Percentiles rank a stretch among this genome's conserved stretches.
Evolutionary conservation across 257 asterid genomes (phyloP).

Genomic region (Penstemon newberryi): DNA sequence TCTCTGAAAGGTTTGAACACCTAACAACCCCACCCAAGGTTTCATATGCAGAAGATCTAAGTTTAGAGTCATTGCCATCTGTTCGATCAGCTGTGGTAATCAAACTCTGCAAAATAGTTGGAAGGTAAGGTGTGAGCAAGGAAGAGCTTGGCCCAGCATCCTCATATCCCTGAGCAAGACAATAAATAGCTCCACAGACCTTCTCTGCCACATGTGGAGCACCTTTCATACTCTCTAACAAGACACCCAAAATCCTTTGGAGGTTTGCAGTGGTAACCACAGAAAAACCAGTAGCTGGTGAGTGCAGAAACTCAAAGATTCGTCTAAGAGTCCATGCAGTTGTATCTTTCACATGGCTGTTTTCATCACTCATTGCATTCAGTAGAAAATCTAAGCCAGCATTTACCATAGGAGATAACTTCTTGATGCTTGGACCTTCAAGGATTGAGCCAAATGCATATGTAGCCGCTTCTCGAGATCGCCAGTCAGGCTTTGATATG

Average conservation of each 20-base stretch:
- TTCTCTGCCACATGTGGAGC: constrained; percentile 81
- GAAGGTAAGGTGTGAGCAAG: constrained; percentile 60
- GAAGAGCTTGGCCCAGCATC: constrained; percentile 69
- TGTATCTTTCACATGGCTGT: constrained; percentile 75
- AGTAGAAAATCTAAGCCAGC: constrained; percentile 70
- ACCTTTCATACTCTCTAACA: constrained; percentile 65
- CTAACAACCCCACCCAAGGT: constrained; percentile 74
- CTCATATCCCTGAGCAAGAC: constrained; percentile 83
- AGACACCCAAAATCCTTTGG: constrained; percentile 51
- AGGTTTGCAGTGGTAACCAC: constrained; percentile 66
- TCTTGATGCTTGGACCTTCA: constrained; percentile 82
- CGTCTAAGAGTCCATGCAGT: constrained; percentile 98
- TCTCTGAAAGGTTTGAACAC: constrained; percentile 66
- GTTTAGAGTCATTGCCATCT: constrained; percentile 71
- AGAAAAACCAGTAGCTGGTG: constrained; percentile 62
- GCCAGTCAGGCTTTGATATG: constrained; percentile 73
- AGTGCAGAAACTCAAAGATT: constrained; percentile 75
- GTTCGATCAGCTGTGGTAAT: constrained; percentile 66
- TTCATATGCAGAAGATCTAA: constrained; percentile 72
- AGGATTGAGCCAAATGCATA: constrained; percentile 90
- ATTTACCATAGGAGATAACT: constrained; percentile 75
- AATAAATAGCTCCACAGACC: constrained; percentile 84
- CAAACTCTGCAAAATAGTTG: constrained; percentile 56
- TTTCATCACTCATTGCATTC: constrained; percentile 69
- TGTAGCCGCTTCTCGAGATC: constrained; percentile 83